Percentiles rank a stretch among this genome's conserved stretches.
Evolutionary conservation across 352 stramenopile species (phyloP).

Genomic region (Halophytophthora polymorphica): DNA sequence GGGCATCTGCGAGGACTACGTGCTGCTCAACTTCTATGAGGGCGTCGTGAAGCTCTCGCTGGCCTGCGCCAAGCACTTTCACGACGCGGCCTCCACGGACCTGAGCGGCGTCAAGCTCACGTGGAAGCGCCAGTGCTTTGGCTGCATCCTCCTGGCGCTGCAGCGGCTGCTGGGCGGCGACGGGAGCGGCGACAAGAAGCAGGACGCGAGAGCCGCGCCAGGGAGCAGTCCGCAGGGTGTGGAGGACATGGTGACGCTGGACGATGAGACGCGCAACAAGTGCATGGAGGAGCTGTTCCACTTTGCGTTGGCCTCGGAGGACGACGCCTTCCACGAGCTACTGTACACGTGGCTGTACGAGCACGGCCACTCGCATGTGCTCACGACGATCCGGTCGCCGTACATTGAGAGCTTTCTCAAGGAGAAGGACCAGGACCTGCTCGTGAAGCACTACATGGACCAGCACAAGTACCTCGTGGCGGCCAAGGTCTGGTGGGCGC

Average conservation of each 20-base stretch:
- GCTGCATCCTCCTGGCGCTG: constrained; percentile 66
- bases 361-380: constrained; percentile 48
- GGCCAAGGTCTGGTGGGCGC: constrained; percentile 81
- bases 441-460: constrained; percentile 86
- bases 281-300: constrained; percentile 77
- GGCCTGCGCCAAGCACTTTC: constrained; percentile 76
- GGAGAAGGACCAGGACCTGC: constrained; percentile 78
- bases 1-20: constrained; percentile 79
- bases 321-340: constrained; percentile 71
- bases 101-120: constrained; percentile 58
- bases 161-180: constrained; percentile 48
- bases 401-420: constrained; percentile 86
- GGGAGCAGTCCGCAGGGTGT: constrained; percentile 60
- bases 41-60: constrained; percentile 83
- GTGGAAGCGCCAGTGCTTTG: constrained; percentile 77
- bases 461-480: constrained; percentile 82
- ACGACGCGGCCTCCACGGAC: constrained; percentile 62
- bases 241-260: constrained; percentile 71
- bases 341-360: constrained; percentile 85
- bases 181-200: constrained; percentile 19
- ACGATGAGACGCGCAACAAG: constrained; percentile 63
- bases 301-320: constrained; percentile 66
- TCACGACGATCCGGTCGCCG: constrained; percentile 63
- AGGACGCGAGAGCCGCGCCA: constrained; percentile 10
- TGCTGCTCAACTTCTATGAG: constrained; percentile 77